Base-by-base conservation (phyloP, 345 rosid genomes). In the Eucalyptus erythrocorys region DNA sequence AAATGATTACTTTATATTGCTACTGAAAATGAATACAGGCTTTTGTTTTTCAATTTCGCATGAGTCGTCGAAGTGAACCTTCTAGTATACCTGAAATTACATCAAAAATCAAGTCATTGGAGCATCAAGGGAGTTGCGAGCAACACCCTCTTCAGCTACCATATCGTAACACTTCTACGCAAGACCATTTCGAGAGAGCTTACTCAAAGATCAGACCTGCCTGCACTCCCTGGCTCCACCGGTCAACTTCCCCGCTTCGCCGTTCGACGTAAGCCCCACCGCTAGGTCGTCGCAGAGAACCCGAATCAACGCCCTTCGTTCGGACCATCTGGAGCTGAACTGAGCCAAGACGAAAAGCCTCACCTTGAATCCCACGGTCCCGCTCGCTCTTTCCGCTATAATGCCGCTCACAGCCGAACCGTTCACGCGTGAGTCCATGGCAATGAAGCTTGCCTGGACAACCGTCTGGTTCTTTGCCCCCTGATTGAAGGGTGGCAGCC, bases 401-500 rank as follows among this genome's bases (percentile, higher is more conserved):
- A 97, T 92, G 6, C 84, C 89, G 30, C 88, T 89, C 57, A 26
- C 90, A 49, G 89, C 59, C 71, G 88, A 30, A 8, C 27, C 82
- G 1, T 89, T 94, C 10, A 95, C 91, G 88, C 93, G 96, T 6
- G 95, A 66, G 43, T 88, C 94, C 14, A 86, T 76, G 85, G 89
- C 94, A 45, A 94, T 49, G 89, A 92, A 89, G 43, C 86, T 90
- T 2, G 91, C 92, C 26, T 91, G 91, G 45, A 96, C 50, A 3
- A 86, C 30, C 15, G 94, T 91, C 87, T 87, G 87, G 86, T 89
- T 90, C 91, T 81, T 91, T 42, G 93, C 92, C 64, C 88, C 94
- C 90, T 95, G 98, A 21, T 32, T 68, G 89, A 97, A 95, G 37
- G 98, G 98, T 27, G 90, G 90, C 76, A 94, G 37, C 14, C 93